phyloP scores from a whole-genome alignment of 192 early-diverging fungal genomes.

The Diversispora eburnea region DNA sequence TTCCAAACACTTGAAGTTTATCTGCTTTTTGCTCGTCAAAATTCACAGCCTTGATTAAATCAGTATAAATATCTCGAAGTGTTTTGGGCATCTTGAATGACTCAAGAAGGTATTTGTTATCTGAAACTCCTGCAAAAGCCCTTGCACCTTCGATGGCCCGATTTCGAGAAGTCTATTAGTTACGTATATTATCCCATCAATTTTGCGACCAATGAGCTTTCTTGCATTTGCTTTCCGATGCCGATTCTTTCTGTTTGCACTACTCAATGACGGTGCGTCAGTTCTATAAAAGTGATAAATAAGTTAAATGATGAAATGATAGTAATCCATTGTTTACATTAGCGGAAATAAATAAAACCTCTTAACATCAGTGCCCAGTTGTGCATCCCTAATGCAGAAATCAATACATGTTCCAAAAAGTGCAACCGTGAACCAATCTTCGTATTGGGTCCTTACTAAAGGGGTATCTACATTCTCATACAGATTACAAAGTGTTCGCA shows the following conservation, averaged over 20 bases:
- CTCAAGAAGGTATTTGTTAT: slow-evolving; percentile 17
- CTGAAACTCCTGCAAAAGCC: slow-evolving; percentile 5
- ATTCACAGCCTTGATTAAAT: slow-evolving; percentile 16
- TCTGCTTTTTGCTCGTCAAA: slow-evolving; percentile 18
- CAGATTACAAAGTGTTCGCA: no score
- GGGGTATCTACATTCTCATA: no score
- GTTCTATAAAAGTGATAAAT: slow-evolving; percentile 13
- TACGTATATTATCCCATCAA: slow-evolving; percentile 17
- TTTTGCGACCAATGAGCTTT: slow-evolving; percentile 21
- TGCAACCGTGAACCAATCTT: background rate
- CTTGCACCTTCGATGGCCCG: slow-evolving; percentile 20
- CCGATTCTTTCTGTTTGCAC: slow-evolving; percentile 22
- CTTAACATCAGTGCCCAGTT: slow-evolving; percentile 16
- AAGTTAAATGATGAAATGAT: background rate
- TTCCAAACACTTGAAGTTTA: slow-evolving; percentile 20
- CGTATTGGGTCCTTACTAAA: no score
- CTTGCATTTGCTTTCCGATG: slow-evolving; percentile 18
- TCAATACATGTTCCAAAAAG: slow-evolving; percentile 24
- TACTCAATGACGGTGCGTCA: slow-evolving; percentile 16
- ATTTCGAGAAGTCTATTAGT: slow-evolving; percentile 10
- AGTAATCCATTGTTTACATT: slow-evolving; percentile 14
- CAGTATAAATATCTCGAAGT: slow-evolving; percentile 16
- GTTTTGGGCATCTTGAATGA: slow-evolving; percentile 22
- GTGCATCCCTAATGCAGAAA: slow-evolving; percentile 5
- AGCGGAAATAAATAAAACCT: slow-evolving; percentile 8